Conservation (phyloP, 2,329 filamentous ascomycete species). For the Byssochlamys sp. region DNA sequence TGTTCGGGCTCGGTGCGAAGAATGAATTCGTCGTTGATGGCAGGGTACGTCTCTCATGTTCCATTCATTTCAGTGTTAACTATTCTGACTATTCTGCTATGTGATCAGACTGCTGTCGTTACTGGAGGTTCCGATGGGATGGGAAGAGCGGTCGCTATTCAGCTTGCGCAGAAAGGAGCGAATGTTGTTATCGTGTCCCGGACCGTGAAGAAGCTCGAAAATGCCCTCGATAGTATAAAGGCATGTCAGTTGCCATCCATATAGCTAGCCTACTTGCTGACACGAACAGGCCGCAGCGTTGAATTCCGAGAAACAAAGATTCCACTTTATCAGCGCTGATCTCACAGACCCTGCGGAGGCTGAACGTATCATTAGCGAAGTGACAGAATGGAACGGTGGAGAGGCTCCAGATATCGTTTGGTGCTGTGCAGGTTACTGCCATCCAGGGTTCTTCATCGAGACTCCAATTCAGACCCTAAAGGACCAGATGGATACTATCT, state of each 20-base stretch:
- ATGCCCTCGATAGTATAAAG: constrained; percentile 56
- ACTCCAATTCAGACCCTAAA: constrained; percentile 57
- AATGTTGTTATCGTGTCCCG: constrained; percentile 79
- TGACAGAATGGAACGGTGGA: constrained; percentile 67
- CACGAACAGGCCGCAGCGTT: constrained; percentile 52
- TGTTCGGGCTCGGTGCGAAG: constrained; percentile 37
- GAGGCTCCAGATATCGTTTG: constrained; percentile 74
- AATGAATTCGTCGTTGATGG: constrained; percentile 79
- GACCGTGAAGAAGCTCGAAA: constrained; percentile 62
- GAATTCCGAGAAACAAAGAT: constrained; percentile 59
- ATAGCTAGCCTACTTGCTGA: constrained; percentile 1
- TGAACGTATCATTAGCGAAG: constrained; percentile 58
- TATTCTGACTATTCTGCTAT: constrained; percentile 7
- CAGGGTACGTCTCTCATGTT: constrained; percentile 48
- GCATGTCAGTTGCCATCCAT: constrained; percentile 30
- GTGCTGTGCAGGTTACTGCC: constrained; percentile 71
- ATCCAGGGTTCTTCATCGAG: constrained; percentile 69
- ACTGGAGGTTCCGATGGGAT: constrained; percentile 91
- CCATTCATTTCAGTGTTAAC: neutral
- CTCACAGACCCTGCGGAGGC: constrained; percentile 64
- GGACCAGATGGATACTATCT: constrained; percentile 84
- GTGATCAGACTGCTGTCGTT: constrained; percentile 67
- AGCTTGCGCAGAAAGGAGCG: constrained; percentile 73
- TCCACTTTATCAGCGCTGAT: constrained; percentile 76
- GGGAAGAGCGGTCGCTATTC: constrained; percentile 64